Conservation (phyloP, 805 yeast genomes). For the Candida nitratophila region DNA sequence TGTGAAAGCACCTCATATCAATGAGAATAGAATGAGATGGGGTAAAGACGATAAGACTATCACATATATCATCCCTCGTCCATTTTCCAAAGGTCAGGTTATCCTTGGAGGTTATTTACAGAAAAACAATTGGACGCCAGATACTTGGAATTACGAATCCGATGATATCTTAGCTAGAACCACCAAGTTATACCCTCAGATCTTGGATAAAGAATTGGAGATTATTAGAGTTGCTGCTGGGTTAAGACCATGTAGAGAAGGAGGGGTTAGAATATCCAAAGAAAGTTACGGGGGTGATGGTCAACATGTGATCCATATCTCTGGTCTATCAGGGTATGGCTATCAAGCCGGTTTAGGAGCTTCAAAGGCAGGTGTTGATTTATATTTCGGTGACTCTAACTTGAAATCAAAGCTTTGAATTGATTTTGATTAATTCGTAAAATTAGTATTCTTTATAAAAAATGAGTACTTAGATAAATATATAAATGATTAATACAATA, state of each 20-base stretch:
- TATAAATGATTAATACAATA: too few relatives aligned
- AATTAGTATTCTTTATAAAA: too few relatives aligned
- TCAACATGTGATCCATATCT: slow-evolving; percentile 53
- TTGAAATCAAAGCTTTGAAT: neutral
- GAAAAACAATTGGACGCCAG: slow-evolving; percentile 53
- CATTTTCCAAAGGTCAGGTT: slow-evolving; percentile 56
- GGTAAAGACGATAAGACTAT: slow-evolving; percentile 41
- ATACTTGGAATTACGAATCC: slow-evolving; percentile 50
- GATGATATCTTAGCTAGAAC: slow-evolving; percentile 58
- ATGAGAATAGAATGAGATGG: slow-evolving; percentile 54
- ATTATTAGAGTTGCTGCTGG: slow-evolving; percentile 66
- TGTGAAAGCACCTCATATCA: slow-evolving; percentile 60
- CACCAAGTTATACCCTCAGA: slow-evolving; percentile 41
- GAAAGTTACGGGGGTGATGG: slow-evolving; percentile 35
- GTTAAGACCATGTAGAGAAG: slow-evolving; percentile 67
- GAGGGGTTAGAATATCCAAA: slow-evolving; percentile 66
- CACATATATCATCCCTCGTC: slow-evolving; percentile 70
- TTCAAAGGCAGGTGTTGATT: slow-evolving; percentile 40
- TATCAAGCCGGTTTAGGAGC: slow-evolving; percentile 63
- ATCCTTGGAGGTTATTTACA: slow-evolving; percentile 74
- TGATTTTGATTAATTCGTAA: too few relatives aligned
- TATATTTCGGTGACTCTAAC: slow-evolving; percentile 8
- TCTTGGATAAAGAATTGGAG: slow-evolving; percentile 37
- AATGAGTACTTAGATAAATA: too few relatives aligned
- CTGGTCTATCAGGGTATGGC: slow-evolving; percentile 65